phyloP scores from a whole-genome alignment of 2,329 filamentous ascomycete species.

The Aspergillus tamarii region DNA sequence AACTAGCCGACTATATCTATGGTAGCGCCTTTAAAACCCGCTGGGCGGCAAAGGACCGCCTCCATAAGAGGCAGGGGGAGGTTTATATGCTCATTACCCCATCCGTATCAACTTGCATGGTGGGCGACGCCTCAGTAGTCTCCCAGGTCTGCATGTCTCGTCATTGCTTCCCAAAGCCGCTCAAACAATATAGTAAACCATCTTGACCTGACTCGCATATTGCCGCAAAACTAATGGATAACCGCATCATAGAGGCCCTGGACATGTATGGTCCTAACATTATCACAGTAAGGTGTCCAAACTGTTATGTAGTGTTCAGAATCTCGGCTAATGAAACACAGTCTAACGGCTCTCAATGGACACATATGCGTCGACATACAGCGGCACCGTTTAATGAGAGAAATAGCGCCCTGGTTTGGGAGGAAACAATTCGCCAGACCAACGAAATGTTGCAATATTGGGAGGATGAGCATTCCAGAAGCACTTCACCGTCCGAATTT shows the following conservation, averaged over 20 bases:
- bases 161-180: constrained; percentile 21
- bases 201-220: neutral
- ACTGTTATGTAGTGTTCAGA: neutral
- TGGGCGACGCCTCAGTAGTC: constrained; percentile 23
- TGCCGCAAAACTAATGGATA: neutral
- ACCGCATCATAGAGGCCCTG: constrained; percentile 18
- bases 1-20: neutral
- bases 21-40: constrained; percentile 12
- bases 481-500: neutral
- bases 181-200: constrained; percentile 18
- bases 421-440: constrained; percentile 37
- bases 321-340: constrained; percentile 8
- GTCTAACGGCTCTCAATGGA: constrained; percentile 42
- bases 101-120: constrained; percentile 12
- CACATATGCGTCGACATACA: constrained; percentile 48
- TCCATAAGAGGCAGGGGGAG: constrained; percentile 15
- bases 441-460: constrained; percentile 35
- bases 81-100: constrained; percentile 21
- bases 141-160: constrained; percentile 20
- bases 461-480: constrained; percentile 2
- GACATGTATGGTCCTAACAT: constrained; percentile 40
- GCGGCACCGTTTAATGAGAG: constrained; percentile 50
- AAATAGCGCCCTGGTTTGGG: constrained; percentile 45
- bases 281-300: constrained; percentile 28
- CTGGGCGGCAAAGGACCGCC: constrained; percentile 21